Conservation (phyloP, 2,329 filamentous ascomycete genomes). For the Fusarium luffae region DNA sequence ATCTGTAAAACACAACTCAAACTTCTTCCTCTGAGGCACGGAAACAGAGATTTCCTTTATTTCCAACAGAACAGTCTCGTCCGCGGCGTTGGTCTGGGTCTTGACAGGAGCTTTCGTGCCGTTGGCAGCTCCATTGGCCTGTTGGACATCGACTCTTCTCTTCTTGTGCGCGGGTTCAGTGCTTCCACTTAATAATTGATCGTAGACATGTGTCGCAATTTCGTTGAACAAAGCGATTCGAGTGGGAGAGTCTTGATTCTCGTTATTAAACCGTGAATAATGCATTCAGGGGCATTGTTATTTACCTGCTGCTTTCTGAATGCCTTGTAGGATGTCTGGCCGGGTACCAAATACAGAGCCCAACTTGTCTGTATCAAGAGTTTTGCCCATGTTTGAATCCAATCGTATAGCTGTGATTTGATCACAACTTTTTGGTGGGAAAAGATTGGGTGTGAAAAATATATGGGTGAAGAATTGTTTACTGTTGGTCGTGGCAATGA, state of each 20-base stretch:
- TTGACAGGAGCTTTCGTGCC: slow-evolving; percentile 37
- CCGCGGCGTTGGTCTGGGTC: slow-evolving; percentile 52
- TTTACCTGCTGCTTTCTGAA: slow-evolving; percentile 65
- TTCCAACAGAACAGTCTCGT: slow-evolving; percentile 66
- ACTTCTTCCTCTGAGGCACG: slow-evolving; percentile 75
- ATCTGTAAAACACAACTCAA: slow-evolving; percentile 71
- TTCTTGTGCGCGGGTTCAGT: slow-evolving; percentile 63
- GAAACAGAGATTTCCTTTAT: slow-evolving; percentile 76
- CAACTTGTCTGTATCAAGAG: slow-evolving; percentile 63
- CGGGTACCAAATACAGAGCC: slow-evolving; percentile 64
- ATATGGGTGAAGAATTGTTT: slow-evolving; percentile 20
- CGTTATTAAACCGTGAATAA: slow-evolving; percentile 17
- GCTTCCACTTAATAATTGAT: slow-evolving; percentile 53
- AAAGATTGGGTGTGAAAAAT: slow-evolving; percentile 14
- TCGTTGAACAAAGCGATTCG: slow-evolving; percentile 66
- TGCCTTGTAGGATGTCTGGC: slow-evolving; percentile 66
- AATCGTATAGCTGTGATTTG: slow-evolving; percentile 8
- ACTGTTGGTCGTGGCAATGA: slow-evolving; percentile 30
- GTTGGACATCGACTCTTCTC: slow-evolving; percentile 60
- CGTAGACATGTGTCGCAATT: slow-evolving; percentile 63
- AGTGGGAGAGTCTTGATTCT: slow-evolving; percentile 60
- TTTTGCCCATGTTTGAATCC: slow-evolving; percentile 52
- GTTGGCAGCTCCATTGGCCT: slow-evolving; percentile 41
- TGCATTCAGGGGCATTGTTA: slow-evolving; percentile 34
- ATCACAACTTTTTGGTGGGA: slow-evolving; percentile 32